A percentile compares a stretch with the other conserved stretches of the same genome.
phyloP scores from a whole-genome alignment of 1,139 yeast species.

The Pichia sp. region DNA sequence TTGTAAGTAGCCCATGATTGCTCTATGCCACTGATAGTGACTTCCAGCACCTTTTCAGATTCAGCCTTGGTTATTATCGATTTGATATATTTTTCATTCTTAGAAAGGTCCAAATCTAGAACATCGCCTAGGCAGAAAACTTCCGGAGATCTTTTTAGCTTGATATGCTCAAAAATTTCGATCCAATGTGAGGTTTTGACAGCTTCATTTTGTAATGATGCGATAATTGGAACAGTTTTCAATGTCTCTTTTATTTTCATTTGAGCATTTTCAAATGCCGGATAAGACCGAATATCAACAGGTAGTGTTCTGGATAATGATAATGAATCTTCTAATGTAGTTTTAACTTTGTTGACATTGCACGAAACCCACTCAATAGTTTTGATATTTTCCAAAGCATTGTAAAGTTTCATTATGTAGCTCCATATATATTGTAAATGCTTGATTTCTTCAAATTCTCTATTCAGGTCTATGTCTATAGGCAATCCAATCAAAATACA shows the following conservation, averaged over 20 bases:
- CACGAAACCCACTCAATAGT: constrained; percentile 48
- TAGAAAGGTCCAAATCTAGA: constrained; percentile 49
- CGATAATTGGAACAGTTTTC: constrained; percentile 39
- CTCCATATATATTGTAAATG: constrained; percentile 67
- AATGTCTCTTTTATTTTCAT: constrained; percentile 40
- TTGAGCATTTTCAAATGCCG: constrained; percentile 63
- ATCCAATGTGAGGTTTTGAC: constrained; percentile 71
- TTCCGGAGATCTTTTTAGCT: constrained; percentile 25
- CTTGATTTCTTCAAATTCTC: constrained; percentile 46
- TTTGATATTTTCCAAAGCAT: constrained; percentile 41
- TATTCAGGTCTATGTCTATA: constrained; percentile 29
- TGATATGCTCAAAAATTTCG: constrained; percentile 38
- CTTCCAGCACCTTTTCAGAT: constrained; percentile 67
- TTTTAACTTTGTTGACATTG: constrained; percentile 45
- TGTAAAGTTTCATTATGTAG: constrained; percentile 45
- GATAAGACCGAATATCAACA: constrained; percentile 57
- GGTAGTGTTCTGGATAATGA: constrained; percentile 52
- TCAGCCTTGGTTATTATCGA: constrained; percentile 60
- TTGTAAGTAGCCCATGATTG: constrained; percentile 43
- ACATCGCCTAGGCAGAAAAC: constrained; percentile 45
- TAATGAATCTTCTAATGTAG: constrained; percentile 49
- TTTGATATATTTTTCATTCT: constrained; percentile 46
- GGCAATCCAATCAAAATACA: constrained; percentile 42
- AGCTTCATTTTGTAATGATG: constrained; percentile 52
- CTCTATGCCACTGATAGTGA: constrained; percentile 43